Evolutionary conservation across 73 alveolate species (phyloP).

Genomic region (Halteria grandinella): DNA sequence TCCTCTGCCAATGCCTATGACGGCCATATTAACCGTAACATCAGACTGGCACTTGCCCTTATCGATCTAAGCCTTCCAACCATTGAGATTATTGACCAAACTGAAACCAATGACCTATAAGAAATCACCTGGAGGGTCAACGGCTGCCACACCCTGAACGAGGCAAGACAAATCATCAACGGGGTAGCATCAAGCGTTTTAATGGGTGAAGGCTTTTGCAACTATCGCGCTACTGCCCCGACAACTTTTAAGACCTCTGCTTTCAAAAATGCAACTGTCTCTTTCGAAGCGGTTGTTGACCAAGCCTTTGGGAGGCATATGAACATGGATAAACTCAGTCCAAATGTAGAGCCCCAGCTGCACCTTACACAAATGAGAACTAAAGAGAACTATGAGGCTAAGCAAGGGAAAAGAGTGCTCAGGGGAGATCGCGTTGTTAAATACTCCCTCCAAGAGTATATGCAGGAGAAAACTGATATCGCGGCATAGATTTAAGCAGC

Average conservation of each 20-base stretch:
- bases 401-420: too few relatives aligned
- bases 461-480: too few relatives aligned
- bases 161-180: conserved; percentile 27
- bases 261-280: neutral
- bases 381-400: conserved; percentile 15
- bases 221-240: neutral
- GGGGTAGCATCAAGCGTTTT: neutral
- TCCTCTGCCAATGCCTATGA: conserved; percentile 57
- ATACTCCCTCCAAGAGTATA: too few relatives aligned
- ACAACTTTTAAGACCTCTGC: neutral
- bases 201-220: conserved; percentile 1
- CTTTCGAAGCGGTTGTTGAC: conserved; percentile 30
- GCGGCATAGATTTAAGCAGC: too few relatives aligned
- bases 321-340: neutral
- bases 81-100: conserved; percentile 4
- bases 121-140: neutral
- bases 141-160: conserved; percentile 13
- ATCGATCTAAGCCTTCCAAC: conserved; percentile 82
- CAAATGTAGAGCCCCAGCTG: conserved; percentile 3
- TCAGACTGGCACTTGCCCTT: conserved; percentile 80
- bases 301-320: conserved; percentile 18
- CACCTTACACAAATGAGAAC: conserved; percentile 22
- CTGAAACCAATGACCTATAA: too few relatives aligned
- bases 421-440: too few relatives aligned
- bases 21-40: conserved; percentile 85